Conservation (phyloP, 768 basidiomycete species). For the Paxillus ammoniavirescens region DNA sequence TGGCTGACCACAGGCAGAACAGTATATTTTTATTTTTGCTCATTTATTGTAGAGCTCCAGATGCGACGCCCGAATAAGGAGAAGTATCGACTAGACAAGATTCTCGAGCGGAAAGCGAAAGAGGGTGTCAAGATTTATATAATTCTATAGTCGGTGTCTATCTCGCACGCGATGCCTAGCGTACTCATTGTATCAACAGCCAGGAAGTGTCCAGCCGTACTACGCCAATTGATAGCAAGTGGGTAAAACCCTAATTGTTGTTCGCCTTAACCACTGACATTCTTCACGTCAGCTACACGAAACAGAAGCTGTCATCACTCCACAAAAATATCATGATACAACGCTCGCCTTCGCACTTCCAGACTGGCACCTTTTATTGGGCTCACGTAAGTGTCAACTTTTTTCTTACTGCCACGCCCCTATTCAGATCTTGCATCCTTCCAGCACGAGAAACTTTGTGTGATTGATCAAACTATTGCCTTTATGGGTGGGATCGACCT, state of each 20-base stretch:
- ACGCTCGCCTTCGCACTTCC: constrained; percentile 95
- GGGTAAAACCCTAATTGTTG: constrained; percentile 26
- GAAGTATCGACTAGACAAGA: constrained; percentile 80
- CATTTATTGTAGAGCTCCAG: constrained; percentile 58
- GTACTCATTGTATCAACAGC: constrained; percentile 38
- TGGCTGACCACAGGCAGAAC: constrained; percentile 2
- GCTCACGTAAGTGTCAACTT: constrained; percentile 69
- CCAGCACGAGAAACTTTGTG: constrained; percentile 96
- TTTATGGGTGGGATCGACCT: constrained; percentile 98
- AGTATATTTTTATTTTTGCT: background rate
- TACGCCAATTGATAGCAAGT: constrained; percentile 93
- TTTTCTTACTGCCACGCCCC: background rate
- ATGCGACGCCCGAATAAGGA: constrained; percentile 83
- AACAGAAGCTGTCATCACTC: constrained; percentile 71
- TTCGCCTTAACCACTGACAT: constrained; percentile 5
- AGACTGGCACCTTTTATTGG: constrained; percentile 98
- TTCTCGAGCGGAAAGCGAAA: constrained; percentile 88
- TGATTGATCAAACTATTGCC: constrained; percentile 94
- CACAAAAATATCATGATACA: constrained; percentile 96
- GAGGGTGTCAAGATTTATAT: constrained; percentile 96
- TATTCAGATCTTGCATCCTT: background rate
- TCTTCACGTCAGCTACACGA: constrained; percentile 65
- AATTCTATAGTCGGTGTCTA: constrained; percentile 76
- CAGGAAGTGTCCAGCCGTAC: constrained; percentile 95
- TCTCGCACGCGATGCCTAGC: background rate